Conservation (phyloP, 768 basidiomycete species). For the Termitomyces sp. region DNA sequence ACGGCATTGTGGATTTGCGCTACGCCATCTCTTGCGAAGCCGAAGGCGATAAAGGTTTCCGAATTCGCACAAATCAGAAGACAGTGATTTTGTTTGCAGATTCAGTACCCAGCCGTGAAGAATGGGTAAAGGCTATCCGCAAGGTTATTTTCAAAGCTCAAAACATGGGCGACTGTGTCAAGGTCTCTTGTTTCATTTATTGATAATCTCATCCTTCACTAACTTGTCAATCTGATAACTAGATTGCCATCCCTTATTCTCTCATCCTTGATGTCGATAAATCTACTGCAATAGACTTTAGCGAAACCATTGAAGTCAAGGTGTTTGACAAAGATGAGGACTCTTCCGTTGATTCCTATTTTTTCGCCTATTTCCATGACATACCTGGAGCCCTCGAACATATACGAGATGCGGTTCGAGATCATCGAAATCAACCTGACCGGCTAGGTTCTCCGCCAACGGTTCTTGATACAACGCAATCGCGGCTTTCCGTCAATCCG, state of each 20-base stretch:
- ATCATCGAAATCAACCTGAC: constrained; percentile 37
- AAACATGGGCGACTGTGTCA: constrained; percentile 94
- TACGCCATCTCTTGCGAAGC: constrained; percentile 90
- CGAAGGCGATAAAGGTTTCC: constrained; percentile 70
- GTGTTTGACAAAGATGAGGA: constrained; percentile 80
- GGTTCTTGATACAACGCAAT: constrained; percentile 57
- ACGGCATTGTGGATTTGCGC: constrained; percentile 91
- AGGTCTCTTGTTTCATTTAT: constrained; percentile 40
- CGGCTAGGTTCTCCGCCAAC: constrained; percentile 23
- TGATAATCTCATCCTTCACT: background rate
- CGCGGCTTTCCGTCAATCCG: constrained; percentile 27
- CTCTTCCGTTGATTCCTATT: constrained; percentile 80
- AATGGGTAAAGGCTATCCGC: constrained; percentile 94
- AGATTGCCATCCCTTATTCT: constrained; percentile 94
- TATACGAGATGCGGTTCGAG: constrained; percentile 73
- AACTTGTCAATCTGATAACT: background rate
- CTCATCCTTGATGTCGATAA: constrained; percentile 85
- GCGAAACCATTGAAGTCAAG: constrained; percentile 93
- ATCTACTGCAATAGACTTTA: constrained; percentile 89
- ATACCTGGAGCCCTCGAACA: constrained; percentile 70
- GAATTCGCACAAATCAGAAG: constrained; percentile 79
- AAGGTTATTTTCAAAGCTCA: constrained; percentile 95
- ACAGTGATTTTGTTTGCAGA: constrained; percentile 68
- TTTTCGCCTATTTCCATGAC: constrained; percentile 93
- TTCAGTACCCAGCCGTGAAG: constrained; percentile 77